Base-by-base conservation (phyloP, 306 rosid genomes). In the Sesbania bispinosa region DNA sequence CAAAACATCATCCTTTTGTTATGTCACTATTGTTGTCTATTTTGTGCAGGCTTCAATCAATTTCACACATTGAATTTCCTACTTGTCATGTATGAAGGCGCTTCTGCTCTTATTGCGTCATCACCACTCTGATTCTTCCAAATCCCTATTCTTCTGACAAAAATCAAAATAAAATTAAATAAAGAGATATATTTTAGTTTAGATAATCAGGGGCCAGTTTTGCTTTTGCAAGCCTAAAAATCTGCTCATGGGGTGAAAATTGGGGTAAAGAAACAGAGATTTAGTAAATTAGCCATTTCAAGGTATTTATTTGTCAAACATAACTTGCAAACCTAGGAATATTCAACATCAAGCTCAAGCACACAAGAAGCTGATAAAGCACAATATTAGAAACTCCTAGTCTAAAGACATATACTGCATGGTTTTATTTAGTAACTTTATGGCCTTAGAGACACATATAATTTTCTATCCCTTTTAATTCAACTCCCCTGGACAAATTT, bases 31-130 rank as follows among this genome's bases (percentile, higher is more conserved):
- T 65, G 60, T 58, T 62, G 68, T 71, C 76, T 66, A 73, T 65
- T 81, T 50, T 70, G 46, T 57, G 81, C 83, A 78, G 78, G 81
- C 78, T 75, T 75, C 69, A 79, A 70, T 79, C 83, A 69, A 70
- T 51, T 59, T 67, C 79, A 51, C 20, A 61, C 75, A 62, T 51
- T 82, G 55, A 78, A 74, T 74, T 74, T 68, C n/a, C 77, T 42
- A 30, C 70, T 46, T 77, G 53, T 71, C 78, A n/a, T 33, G 53
- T 66, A 2, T 64, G n/a, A 27, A 42, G 62, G n/a, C 10, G 1
- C 29, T 69, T 45, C 52, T 73, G 41, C 14, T 54, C 58, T 41
- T 23, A 9, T 48, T 47, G 59, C 76, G 59, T 79, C 68, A 74
- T 41, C 67, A 63, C 6, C 69, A 7, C 32, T 67, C 42, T 55